phyloP scores from a whole-genome alignment of 106 monocot genomes.

The Ottelia alismoides region DNA sequence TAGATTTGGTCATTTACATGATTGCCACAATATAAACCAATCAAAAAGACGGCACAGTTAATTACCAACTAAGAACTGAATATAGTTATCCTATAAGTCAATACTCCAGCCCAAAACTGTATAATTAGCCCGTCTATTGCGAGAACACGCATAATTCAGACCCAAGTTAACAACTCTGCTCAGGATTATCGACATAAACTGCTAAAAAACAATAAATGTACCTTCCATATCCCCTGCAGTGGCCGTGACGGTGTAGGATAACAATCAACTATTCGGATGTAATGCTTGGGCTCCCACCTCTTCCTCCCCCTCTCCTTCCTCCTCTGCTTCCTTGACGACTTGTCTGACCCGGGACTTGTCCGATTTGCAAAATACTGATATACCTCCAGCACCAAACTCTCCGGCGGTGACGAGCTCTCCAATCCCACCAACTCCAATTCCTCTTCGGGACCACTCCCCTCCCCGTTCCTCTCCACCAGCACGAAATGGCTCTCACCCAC shows the following conservation, averaged over 20 bases:
- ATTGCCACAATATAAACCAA: too few relatives aligned
- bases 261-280: constrained; percentile 46
- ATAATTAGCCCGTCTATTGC: too few relatives aligned
- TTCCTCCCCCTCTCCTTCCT: constrained; percentile 46
- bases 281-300: constrained; percentile 58
- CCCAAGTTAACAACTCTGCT: too few relatives aligned
- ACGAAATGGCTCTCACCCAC: constrained; percentile 64
- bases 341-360: constrained; percentile 59
- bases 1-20: too few relatives aligned
- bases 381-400: constrained; percentile 53
- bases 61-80: too few relatives aligned
- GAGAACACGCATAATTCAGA: neutral
- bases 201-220: constrained; percentile 5
- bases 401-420: constrained; percentile 45
- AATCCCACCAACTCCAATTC: constrained; percentile 13
- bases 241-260: constrained; percentile 50
- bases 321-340: constrained; percentile 44
- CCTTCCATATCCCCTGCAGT: constrained; percentile 96
- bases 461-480: constrained; percentile 30
- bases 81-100: too few relatives aligned
- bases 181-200: neutral
- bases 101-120: too few relatives aligned
- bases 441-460: neutral
- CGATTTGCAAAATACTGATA: constrained; percentile 87
- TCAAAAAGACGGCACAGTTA: too few relatives aligned